Base-by-base conservation (phyloP, 768 basidiomycete genomes). In the Austroboletus eburneus region DNA sequence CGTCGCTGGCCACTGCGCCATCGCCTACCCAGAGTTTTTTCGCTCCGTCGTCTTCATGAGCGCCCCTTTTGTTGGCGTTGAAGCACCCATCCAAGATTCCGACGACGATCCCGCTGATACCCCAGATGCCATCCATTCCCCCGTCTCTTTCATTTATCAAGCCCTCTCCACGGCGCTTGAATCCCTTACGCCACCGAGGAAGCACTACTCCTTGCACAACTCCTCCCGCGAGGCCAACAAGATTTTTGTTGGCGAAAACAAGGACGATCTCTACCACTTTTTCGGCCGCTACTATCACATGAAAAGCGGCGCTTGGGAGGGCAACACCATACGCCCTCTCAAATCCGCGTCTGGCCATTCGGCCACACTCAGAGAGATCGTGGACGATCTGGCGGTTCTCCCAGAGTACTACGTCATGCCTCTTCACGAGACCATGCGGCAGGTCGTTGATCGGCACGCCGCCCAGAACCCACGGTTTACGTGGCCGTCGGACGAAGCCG, bases 351-450 rank as follows among this genome's bases (percentile, higher is more conserved):
- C 67, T 16, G 30, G 40, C 20, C 43, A 51, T 24, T 49, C 61
- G 1, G 49, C 53, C 13, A 50, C 55, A 38, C 58, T 67, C 35
- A 37, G 50, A 17, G 45, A 49, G 36, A 55, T 64, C 43, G 63
- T 68, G 0, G 42, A 50, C 17, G 63, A 70, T 38, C 60, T 79
- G n/a, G n/a, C 29, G 67, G 72, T 3, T 57, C 56, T 84, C 22
- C 81, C 83, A 7, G 68, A 69, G 14, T 83, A 83, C 69, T 83
- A 84, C 56, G 66, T 82, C 57, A 83, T 85, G 80, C 75, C 72
- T 18, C 57, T 71, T 9, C 50, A 70, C n/a, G 65, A 72, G 30
- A 75, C 68, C 38, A 83, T 83, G 81, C 74, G 77, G 1, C 63
- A 78, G 43, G 61, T 72, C 22, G 68, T 81, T 27, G 52, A 49